Base-by-base conservation (phyloP, 495 filamentous ascomycete species). In the Penicillium subrubescens region DNA sequence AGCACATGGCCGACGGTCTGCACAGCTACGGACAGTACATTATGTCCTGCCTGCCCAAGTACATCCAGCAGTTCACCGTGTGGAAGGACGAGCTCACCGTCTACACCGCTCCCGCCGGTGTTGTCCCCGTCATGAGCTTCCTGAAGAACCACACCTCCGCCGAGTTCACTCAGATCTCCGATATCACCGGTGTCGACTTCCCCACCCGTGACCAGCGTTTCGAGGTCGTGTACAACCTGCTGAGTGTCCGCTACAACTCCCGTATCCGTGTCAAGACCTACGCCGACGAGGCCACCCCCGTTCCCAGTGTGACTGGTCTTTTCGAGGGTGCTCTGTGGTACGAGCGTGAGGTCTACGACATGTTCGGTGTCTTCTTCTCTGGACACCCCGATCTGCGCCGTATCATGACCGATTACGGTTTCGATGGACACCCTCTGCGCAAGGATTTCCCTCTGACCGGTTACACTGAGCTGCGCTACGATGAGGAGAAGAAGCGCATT, bases 391-490 rank as follows among this genome's bases (percentile, higher is more conserved):
- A 99, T 83, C 83, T 99, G 71, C 87, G 96, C 72, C 88, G 96
- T 68, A 98, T 99, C 82, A 96, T 99, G 94, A 99, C 96, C 44
- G 96, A 99, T 73, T 99, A 99, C 78, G 96, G 96, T 54, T 99
- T 99, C 73, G 96, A 99, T 75, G 96, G 96, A 23, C 94, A 98
- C 82, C 96, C 96, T 10, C 80, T 99, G 72, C 84, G 96, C 74
- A 99, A 99, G 79, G 96, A 99, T 73, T 99, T 99, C 79, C 96
- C 96, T 33, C 80, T 98, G 76, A 98, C 96, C 23, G 96, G 96
- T 43, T 99, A 99, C 82, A 99, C 96, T 57, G 96, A 99, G 86
- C 89, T 99, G 57, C 84, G 96, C 64, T 99, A 93, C 71, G 94
- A 97, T 72, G 96, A 99, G 77, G 96, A 98, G 87, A 99, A 98